phyloP scores from a whole-genome alignment of 2,329 filamentous ascomycete genomes.

The Dryadomyces quercivorus region DNA sequence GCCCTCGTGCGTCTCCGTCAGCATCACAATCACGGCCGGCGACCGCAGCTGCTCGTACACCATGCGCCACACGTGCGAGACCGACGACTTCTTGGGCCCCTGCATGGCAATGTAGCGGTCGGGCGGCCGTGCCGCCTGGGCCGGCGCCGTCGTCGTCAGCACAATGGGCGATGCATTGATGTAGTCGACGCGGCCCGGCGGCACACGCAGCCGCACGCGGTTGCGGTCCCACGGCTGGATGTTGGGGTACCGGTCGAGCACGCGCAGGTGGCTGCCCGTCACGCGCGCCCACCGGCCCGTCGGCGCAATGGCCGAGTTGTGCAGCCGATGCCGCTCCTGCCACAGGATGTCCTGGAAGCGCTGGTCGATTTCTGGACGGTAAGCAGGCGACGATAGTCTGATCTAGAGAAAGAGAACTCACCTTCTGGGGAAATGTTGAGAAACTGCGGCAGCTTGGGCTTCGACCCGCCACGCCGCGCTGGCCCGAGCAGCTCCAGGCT shows the following conservation, averaged over 20 bases:
- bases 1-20: slow-evolving; percentile 77
- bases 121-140: slow-evolving; percentile 19
- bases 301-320: slow-evolving; percentile 26
- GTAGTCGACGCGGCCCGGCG: slow-evolving; percentile 61
- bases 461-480: not conserved
- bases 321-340: slow-evolving; percentile 37
- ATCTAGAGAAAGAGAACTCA: slow-evolving; percentile 18
- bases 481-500: slow-evolving; percentile 3
- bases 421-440: slow-evolving; percentile 23
- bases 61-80: slow-evolving; percentile 92
- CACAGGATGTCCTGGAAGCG: slow-evolving; percentile 42
- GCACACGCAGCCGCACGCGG: slow-evolving; percentile 68
- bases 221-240: slow-evolving; percentile 85
- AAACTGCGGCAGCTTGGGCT: slow-evolving; percentile 18
- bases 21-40: slow-evolving; percentile 80
- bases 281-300: slow-evolving; percentile 37
- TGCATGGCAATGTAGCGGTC: slow-evolving; percentile 82
- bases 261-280: slow-evolving; percentile 36
- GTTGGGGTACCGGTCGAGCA: slow-evolving; percentile 76
- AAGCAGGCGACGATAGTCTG: slow-evolving; percentile 4
- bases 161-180: slow-evolving; percentile 69
- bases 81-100: slow-evolving; percentile 67
- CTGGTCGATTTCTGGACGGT: slow-evolving; percentile 29
- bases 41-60: slow-evolving; percentile 63
- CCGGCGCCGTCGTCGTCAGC: slow-evolving; percentile 28